Percentiles rank a stretch among this genome's conserved stretches.
Evolutionary conservation across 768 basidiomycete genomes (phyloP).

Genomic region (Lentinula aciculospora): DNA sequence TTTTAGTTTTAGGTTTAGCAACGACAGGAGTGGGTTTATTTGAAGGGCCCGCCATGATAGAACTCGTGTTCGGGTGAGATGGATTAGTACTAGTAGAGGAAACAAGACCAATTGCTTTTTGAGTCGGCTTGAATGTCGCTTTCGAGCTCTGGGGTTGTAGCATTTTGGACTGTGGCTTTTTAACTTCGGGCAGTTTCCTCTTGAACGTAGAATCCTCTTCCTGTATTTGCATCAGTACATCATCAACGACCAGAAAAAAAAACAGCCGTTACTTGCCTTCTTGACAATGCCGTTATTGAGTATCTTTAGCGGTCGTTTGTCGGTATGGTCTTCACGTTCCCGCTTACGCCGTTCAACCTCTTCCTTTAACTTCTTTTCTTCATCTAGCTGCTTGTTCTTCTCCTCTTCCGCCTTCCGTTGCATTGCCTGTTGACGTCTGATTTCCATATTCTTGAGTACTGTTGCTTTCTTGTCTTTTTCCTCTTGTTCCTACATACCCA

Average conservation of each 20-base stretch:
- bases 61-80: constrained; percentile 22
- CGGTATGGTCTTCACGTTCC: constrained; percentile 73
- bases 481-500: constrained; percentile 70
- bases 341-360: constrained; percentile 75
- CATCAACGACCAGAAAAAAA: not conserved
- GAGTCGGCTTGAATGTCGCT: constrained; percentile 24
- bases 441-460: constrained; percentile 77
- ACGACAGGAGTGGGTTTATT: not conserved
- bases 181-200: constrained; percentile 56
- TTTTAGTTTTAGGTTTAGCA: constrained; percentile 6
- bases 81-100: constrained; percentile 35
- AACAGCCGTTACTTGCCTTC: constrained; percentile 36
- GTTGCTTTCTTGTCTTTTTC: constrained; percentile 75
- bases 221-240: constrained; percentile 21
- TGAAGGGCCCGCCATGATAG: constrained; percentile 22
- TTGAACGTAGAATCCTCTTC: constrained; percentile 74
- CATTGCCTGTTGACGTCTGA: constrained; percentile 61
- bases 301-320: constrained; percentile 57
- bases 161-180: constrained; percentile 35
- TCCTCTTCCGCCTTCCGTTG: constrained; percentile 81
- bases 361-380: constrained; percentile 68
- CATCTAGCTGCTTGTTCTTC: constrained; percentile 52
- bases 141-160: constrained; percentile 10
- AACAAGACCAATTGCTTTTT: constrained; percentile 47
- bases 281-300: constrained; percentile 29